A percentile compares a stretch with the other conserved stretches of the same genome.
Evolutionary conservation across 768 basidiomycete species (phyloP).

Genomic region (Trametes elegans): DNA sequence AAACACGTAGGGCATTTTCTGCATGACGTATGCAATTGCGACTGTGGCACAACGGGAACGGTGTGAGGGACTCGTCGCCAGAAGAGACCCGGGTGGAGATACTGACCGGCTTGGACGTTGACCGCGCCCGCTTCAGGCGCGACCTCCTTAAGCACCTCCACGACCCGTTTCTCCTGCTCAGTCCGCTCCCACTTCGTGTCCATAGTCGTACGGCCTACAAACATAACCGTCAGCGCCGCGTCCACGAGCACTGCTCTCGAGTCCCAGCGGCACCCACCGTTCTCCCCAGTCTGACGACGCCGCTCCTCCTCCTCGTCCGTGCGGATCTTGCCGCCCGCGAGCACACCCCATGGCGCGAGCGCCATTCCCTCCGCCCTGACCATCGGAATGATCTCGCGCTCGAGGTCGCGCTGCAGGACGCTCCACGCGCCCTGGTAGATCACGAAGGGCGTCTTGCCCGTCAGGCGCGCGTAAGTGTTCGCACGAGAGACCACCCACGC

Average conservation of each 20-base stretch:
- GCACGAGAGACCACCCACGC: constrained; percentile 35
- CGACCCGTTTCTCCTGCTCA: constrained; percentile 41
- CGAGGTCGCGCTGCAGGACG: constrained; percentile 34
- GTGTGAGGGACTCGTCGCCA: background rate
- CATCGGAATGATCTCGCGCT: constrained; percentile 40
- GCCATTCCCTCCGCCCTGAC: constrained; percentile 30
- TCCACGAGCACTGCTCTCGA: background rate
- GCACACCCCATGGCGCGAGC: constrained; percentile 40
- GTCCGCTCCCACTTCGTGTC: constrained; percentile 40
- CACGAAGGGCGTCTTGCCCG: constrained; percentile 39
- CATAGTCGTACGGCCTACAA: constrained; percentile 32
- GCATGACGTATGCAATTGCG: constrained; percentile 31
- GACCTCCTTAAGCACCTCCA: constrained; percentile 46
- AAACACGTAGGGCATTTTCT: constrained; percentile 27
- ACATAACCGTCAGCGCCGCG: background rate
- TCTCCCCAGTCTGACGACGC: constrained; percentile 28
- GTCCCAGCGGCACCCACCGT: constrained; percentile 35
- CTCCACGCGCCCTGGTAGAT: constrained; percentile 38
- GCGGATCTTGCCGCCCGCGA: constrained; percentile 40
- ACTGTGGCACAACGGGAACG: constrained; percentile 16
- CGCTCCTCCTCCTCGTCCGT: constrained; percentile 35
- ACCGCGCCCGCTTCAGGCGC: constrained; percentile 43
- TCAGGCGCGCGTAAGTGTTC: constrained; percentile 36
- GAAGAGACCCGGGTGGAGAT: background rate
- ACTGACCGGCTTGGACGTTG: constrained; percentile 3